Conservation (phyloP, 352 stramenopile genomes). For the Phytophthora rubi region DNA sequence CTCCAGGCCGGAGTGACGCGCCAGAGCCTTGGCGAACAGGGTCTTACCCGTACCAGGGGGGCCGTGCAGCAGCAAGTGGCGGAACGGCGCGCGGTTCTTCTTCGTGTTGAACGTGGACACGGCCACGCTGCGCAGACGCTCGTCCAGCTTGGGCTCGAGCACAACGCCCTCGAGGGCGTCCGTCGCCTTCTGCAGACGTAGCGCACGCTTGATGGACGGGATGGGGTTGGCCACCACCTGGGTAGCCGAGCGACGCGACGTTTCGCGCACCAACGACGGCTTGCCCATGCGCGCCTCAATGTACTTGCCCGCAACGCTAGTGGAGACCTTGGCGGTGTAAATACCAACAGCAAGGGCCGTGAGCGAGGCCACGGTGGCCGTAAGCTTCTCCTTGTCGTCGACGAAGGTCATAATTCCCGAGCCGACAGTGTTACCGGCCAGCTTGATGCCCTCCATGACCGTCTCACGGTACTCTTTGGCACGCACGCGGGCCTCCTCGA, state of each 20-base stretch:
- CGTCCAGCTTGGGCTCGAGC: slow-evolving; percentile 93
- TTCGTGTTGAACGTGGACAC: slow-evolving; percentile 99
- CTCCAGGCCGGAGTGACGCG: slow-evolving; percentile 96
- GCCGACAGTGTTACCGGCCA: slow-evolving; percentile 94
- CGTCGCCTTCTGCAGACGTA: slow-evolving; percentile 89
- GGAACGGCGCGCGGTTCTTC: slow-evolving; percentile 98
- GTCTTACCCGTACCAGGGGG: slow-evolving; percentile 99
- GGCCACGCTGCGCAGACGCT: slow-evolving; percentile 95
- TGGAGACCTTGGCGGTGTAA: slow-evolving; percentile 95
- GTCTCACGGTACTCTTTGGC: slow-evolving; percentile 93
- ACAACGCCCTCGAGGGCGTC: slow-evolving; percentile 96
- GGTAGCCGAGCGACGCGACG: slow-evolving; percentile 86
- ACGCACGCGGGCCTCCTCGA: slow-evolving; percentile 95
- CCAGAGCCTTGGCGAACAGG: slow-evolving; percentile 98
- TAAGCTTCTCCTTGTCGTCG: slow-evolving; percentile 95
- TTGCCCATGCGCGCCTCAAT: slow-evolving; percentile 96
- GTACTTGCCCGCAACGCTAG: slow-evolving; percentile 94
- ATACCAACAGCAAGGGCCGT: slow-evolving; percentile 95
- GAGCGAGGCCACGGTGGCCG: slow-evolving; percentile 94
- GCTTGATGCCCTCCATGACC: slow-evolving; percentile 96
- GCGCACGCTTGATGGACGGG: slow-evolving; percentile 87
- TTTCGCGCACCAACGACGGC: slow-evolving; percentile 98
- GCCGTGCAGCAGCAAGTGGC: slow-evolving; percentile 97
- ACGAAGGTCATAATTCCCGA: slow-evolving; percentile 94
- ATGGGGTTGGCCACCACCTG: slow-evolving; percentile 90